phyloP scores from a whole-genome alignment of 305 asterid genomes.

The Fraxinus dipetala region DNA sequence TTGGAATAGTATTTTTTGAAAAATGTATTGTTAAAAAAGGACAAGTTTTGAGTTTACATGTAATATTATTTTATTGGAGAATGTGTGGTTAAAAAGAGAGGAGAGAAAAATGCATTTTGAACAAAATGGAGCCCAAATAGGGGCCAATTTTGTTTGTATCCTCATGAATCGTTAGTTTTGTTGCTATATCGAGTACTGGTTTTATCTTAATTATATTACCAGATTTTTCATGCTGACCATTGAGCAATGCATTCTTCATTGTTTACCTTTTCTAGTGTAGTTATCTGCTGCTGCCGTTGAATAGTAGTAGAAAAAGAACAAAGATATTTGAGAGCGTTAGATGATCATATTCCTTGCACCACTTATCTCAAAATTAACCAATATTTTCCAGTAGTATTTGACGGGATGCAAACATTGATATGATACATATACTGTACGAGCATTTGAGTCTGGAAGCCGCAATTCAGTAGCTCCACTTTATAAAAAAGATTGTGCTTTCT shows the following conservation, averaged over 20 bases:
- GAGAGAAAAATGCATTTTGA: neutral
- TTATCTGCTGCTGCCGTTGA: neutral
- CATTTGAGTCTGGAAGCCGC: neutral
- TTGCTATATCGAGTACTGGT: neutral
- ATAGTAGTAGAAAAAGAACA: neutral
- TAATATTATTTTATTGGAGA: neutral
- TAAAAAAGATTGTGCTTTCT: neutral
- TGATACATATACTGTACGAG: neutral
- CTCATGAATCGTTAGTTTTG: neutral
- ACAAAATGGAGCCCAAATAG: neutral
- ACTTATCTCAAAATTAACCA: neutral
- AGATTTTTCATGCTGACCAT: neutral
- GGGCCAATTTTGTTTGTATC: neutral
- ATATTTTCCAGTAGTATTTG: neutral
- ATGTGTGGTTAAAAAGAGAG: too few species aligned
- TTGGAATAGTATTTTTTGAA: neutral
- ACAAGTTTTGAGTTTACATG: neutral
- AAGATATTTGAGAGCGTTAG: neutral
- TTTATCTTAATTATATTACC: neutral
- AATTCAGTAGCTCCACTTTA: neutral
- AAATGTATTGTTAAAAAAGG: neutral
- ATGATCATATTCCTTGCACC: neutral
- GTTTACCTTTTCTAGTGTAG: neutral
- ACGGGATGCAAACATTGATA: neutral
- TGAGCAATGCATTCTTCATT: neutral